Base-by-base conservation (phyloP, 768 basidiomycete species). In the Mycena belliarum region DNA sequence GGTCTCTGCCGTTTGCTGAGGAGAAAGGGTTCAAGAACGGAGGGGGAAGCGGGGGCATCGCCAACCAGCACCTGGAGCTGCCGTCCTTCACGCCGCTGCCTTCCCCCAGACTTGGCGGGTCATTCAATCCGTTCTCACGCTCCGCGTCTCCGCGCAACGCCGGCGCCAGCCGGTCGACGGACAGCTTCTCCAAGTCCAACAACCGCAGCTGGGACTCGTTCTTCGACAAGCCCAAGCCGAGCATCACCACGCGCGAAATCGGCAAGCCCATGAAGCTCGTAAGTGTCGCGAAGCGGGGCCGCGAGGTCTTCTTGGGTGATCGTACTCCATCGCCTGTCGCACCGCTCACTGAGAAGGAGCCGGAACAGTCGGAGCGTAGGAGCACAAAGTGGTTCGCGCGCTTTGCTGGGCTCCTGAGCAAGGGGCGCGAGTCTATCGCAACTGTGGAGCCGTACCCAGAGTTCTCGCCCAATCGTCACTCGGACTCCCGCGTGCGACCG, bases 21-120 rank as follows among this genome's bases (percentile, higher is more conserved):
- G 79, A 72, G 25, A 70, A 82, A 33, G 69, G 25, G 65, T 76
- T 35, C 70, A 76, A 21, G 29, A 38, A 23, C 61, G 50, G n/a
- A 35, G 52, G n/a, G n/a, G n/a, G n/a, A n/a, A n/a, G n/a, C n/a
- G n/a, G n/a, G n/a, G n/a, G 29, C 33, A 52, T 32, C 55, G 33
- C 21, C 3, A 53, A 60, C 42, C 38, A 33, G 37, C 50, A 43
- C 33, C 15, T 29, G 43, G 46, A 51, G 37, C 45, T 61, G 32
- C 49, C 51, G 14, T 33, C 54, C 21, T 61, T 64, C 35, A 51
- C 55, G 10, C 55, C 58, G 25, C 54, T 54, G 21, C 57, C 55
- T n/a, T 56, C 53, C 6, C 47, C 45, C 45, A 58, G 48, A 47
- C 42, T 40, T 23, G 51, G 44, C 35, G 53, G 42, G 33, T 56